Evolutionary conservation across 768 basidiomycete species (phyloP).

Genomic region (Suillus subaureus): DNA sequence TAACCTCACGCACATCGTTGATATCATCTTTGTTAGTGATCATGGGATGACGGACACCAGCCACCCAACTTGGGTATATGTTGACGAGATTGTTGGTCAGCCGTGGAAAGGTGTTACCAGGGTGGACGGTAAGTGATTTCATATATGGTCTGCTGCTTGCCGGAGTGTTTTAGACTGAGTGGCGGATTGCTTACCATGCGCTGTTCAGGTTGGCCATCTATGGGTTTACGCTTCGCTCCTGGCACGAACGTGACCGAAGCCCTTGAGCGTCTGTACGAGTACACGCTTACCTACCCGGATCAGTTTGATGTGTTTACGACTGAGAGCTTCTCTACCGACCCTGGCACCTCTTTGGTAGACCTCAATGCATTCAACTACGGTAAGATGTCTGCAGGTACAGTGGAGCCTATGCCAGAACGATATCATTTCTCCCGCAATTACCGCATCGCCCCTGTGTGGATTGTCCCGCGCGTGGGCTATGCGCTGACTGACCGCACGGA

Average conservation of each 20-base stretch:
- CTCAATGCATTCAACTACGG: slow-evolving; percentile 4
- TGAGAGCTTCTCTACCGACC: slow-evolving; percentile 11
- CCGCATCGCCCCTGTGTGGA: slow-evolving; percentile 87
- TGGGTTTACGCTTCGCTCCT: slow-evolving; percentile 76
- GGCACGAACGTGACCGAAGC: slow-evolving; percentile 59
- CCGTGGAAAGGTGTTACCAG: slow-evolving; percentile 50
- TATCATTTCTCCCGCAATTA: slow-evolving; percentile 75
- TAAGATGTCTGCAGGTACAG: slow-evolving; percentile 17
- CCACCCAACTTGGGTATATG: slow-evolving; percentile 69
- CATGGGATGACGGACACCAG: slow-evolving; percentile 94
- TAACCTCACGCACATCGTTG: slow-evolving; percentile 81
- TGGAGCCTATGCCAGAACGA: slow-evolving; percentile 63
- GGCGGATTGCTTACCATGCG: slow-evolving; percentile 29
- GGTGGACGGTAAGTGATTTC: slow-evolving; percentile 26
- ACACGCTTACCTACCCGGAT: slow-evolving; percentile 29
- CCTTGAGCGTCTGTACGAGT: slow-evolving; percentile 46
- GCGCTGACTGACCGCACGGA: slow-evolving; percentile 69
- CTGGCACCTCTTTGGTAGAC: background rate
- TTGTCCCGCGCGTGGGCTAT: slow-evolving; percentile 82
- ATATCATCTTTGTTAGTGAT: slow-evolving; percentile 88
- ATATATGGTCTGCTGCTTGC: background rate
- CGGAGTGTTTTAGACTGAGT: slow-evolving; percentile 18
- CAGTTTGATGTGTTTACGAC: slow-evolving; percentile 65
- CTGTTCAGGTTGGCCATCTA: slow-evolving; percentile 79
- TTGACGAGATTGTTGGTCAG: slow-evolving; percentile 79